A percentile compares a stretch with the other conserved stretches of the same genome.
Evolutionary conservation across 2,329 filamentous ascomycete species (phyloP).

Genomic region (Fusarium sambucinum): DNA sequence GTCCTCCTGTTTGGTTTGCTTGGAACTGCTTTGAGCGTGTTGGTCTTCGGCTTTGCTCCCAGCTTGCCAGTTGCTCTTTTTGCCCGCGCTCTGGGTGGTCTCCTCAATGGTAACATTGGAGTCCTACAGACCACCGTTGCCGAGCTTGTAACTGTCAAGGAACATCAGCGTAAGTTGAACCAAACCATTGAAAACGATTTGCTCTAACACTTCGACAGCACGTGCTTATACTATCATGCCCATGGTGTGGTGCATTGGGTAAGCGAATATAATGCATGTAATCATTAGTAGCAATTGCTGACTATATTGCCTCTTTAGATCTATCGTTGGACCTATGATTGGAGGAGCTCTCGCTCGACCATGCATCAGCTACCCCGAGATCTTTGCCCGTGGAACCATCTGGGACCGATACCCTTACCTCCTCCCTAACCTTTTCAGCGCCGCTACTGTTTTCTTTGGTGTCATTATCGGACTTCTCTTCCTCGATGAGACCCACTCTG

Average conservation of each 20-base stretch:
- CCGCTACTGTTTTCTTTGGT: slow-evolving; percentile 79
- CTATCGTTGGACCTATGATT: slow-evolving; percentile 91
- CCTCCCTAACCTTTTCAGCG: slow-evolving; percentile 91
- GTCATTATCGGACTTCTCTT: slow-evolving; percentile 85
- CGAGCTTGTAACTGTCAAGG: slow-evolving; percentile 91
- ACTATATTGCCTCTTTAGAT: slow-evolving; percentile 64
- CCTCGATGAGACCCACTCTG: slow-evolving; percentile 91
- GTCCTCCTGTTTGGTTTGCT: slow-evolving; percentile 89
- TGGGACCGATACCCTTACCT: slow-evolving; percentile 92
- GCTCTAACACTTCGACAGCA: slow-evolving; percentile 63
- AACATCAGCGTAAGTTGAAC: slow-evolving; percentile 81
- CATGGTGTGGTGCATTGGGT: slow-evolving; percentile 96
- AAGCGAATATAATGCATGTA: slow-evolving; percentile 50
- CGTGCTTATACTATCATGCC: slow-evolving; percentile 98
- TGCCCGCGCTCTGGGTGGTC: slow-evolving; percentile 87
- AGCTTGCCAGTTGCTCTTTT: slow-evolving; percentile 86
- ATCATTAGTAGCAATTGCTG: slow-evolving; percentile 32
- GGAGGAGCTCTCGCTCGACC: slow-evolving; percentile 91
- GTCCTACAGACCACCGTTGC: slow-evolving; percentile 95
- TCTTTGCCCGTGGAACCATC: slow-evolving; percentile 79
- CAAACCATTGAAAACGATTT: background rate
- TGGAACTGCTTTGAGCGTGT: slow-evolving; percentile 91
- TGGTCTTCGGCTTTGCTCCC: slow-evolving; percentile 90
- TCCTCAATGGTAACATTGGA: slow-evolving; percentile 96
- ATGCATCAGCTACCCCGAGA: slow-evolving; percentile 80